A percentile compares a stretch with the other conserved stretches of the same genome.
These are phyloP conservation scores for Fusarium sterilihyphosum DNA, from an alignment of 2,329 filamentous ascomycete species.

Conservation along the genomic window DNA sequence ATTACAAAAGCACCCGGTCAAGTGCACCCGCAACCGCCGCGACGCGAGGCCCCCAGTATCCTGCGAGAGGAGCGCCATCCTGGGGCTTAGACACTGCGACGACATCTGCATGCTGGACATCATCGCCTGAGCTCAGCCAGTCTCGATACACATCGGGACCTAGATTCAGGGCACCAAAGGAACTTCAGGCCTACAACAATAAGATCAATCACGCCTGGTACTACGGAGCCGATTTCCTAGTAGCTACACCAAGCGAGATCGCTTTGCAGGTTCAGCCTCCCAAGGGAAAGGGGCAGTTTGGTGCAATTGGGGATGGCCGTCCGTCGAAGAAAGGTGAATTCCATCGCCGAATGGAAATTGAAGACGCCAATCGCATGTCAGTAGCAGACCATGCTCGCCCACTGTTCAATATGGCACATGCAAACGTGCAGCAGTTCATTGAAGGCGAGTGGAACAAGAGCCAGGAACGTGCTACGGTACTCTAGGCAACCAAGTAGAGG, in stretches of 20 bases:
- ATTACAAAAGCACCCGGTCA: background rate
- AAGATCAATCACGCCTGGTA: conserved; percentile 53
- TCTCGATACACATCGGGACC: conserved; percentile 30
- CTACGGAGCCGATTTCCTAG: conserved; percentile 49
- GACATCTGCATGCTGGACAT: conserved; percentile 6
- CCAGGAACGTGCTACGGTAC: background rate
- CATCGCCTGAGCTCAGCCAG: background rate
- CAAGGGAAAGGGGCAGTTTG: conserved; percentile 45
- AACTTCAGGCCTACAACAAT: conserved; percentile 40
- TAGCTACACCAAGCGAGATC: conserved; percentile 46
- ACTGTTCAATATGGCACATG: conserved; percentile 55
- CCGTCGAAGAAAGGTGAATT: conserved; percentile 37
- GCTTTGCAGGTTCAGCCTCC: conserved; percentile 43
- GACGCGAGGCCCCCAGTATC: background rate
- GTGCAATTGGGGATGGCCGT: conserved; percentile 52
- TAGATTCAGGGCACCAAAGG: conserved; percentile 34
- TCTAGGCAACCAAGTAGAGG: conserved; percentile 14
- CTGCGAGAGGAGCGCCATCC: background rate
- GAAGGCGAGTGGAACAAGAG: conserved; percentile 28
- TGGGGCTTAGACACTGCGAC: conserved; percentile 13
- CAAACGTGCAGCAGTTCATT: conserved; percentile 41
- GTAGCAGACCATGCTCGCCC: conserved; percentile 53
- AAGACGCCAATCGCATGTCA: conserved; percentile 52
- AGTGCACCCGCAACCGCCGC: background rate
- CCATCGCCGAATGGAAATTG: conserved; percentile 47